Evolutionary conservation across 345 rosid species (phyloP), one percentile per base, ranked within the genome.

Genomic region (Lepidium didymum): DNA sequence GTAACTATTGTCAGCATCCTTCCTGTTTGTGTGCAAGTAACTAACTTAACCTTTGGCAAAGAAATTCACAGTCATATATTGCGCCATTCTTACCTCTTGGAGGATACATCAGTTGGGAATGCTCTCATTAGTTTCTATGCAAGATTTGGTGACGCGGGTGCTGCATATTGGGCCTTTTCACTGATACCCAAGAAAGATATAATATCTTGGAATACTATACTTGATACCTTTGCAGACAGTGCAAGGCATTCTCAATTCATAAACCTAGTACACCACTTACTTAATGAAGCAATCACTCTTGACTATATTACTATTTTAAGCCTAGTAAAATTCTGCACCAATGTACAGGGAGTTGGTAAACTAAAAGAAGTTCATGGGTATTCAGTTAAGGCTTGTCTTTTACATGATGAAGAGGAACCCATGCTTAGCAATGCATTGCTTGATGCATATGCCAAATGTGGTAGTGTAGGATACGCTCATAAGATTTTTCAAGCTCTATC

Each of bases 311-410:
- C 79, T 31, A 36, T 75, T 41, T 63, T 75, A 75, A 56, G 75
- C 66, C 14, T 75, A 63, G 44, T 69, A 15, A 68, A 64, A 50
- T 75, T 75, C 59, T 75, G 74, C 67, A 34, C 56, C 38, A 63
- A 56, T 56, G 40, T 56, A 38, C 87, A 3, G 43, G 79, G 74
- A 63, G 50, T 73, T 44, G 56, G 72, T 41, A 79, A 77, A 62
- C 84, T 89, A 41, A 91, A 86, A 77, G 97, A 89, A 78, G 77
- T 79, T 23, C 97, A 91, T 68, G 68, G 90, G 77, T 91, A 82
- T 67, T 74, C 84, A 63, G 64, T 91, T 58, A 86, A 81, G 83
- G 54, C 73, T 41, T 79, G 80, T 62, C 58, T 85, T 62, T 68
- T 84, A 49, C 46, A 36, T 2, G 73, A 67, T 72, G 75, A 82